Evolutionary conservation across 257 asterid genomes (phyloP).

Genomic region (Henckelia pumila): DNA sequence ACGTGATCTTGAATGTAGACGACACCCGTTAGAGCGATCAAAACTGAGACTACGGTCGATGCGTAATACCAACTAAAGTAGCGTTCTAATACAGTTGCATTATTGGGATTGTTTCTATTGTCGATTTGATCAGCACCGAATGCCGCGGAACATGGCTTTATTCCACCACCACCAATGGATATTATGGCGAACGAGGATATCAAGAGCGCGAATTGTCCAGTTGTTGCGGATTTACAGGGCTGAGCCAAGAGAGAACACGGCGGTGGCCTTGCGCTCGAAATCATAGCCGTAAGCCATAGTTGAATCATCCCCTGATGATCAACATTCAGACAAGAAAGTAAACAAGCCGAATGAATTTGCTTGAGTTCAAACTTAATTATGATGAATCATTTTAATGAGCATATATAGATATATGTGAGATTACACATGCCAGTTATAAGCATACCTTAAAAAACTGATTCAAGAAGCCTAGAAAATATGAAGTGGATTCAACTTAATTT

Average conservation of each 20-base stretch:
- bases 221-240: slow-evolving; percentile 37
- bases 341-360: no score
- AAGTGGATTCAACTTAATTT: no score
- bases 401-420: no score
- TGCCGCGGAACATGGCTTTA: slow-evolving; percentile 60
- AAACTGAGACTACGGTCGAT: slow-evolving; percentile 39
- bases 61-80: slow-evolving; percentile 69
- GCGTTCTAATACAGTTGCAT: slow-evolving; percentile 42
- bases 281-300: slow-evolving; percentile 66
- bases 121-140: slow-evolving; percentile 76
- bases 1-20: slow-evolving; percentile 63
- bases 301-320: slow-evolving; percentile 46
- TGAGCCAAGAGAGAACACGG: slow-evolving; percentile 31
- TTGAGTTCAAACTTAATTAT: no score
- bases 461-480: no score
- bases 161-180: slow-evolving; percentile 69
- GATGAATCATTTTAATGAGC: no score
- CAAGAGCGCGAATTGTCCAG: slow-evolving; percentile 38
- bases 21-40: slow-evolving; percentile 51
- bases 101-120: slow-evolving; percentile 29
- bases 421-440: no score
- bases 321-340: no score
- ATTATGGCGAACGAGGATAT: slow-evolving; percentile 50
- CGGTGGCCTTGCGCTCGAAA: slow-evolving; percentile 44
- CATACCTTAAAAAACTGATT: no score